A percentile compares a stretch with the other conserved stretches of the same genome.
phyloP scores from a whole-genome alignment of 2,329 filamentous ascomycete genomes.

The Fusarium duplospermum region DNA sequence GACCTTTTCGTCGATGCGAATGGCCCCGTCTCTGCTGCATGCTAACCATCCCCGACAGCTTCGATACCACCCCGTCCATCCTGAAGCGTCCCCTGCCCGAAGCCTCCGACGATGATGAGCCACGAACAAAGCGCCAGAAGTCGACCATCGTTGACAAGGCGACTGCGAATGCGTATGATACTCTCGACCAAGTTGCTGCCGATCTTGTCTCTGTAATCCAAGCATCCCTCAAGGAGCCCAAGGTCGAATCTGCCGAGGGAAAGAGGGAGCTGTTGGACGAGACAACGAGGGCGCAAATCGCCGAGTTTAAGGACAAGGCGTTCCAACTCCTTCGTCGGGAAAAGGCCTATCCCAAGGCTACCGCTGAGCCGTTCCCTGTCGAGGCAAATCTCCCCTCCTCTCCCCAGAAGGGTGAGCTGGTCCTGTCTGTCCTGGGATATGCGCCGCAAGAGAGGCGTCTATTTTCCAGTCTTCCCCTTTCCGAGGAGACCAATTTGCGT shows the following conservation, averaged over 20 bases:
- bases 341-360: constrained; percentile 60
- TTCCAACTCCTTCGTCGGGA: constrained; percentile 73
- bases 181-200: constrained; percentile 73
- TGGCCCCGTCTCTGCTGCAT: constrained; percentile 10
- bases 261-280: constrained; percentile 47
- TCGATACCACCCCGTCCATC: constrained; percentile 66
- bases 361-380: constrained; percentile 53
- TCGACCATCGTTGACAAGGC: constrained; percentile 68
- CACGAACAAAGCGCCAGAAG: constrained; percentile 71
- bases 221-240: constrained; percentile 61
- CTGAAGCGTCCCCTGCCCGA: constrained; percentile 65
- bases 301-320: constrained; percentile 71
- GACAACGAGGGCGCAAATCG: constrained; percentile 57
- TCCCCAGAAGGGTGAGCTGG: constrained; percentile 61
- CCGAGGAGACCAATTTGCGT: constrained; percentile 46
- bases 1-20: constrained; percentile 19
- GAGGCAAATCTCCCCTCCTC: constrained; percentile 54
- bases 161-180: constrained; percentile 62
- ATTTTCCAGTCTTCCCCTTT: constrained; percentile 80
- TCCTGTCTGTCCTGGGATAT: constrained; percentile 82
- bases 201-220: constrained; percentile 65
- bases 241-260: constrained; percentile 47
- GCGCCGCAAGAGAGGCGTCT: constrained; percentile 80
- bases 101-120: constrained; percentile 59
- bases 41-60: constrained; percentile 56